Base-by-base conservation (phyloP, 2,329 filamentous ascomycete genomes). In the Juglanconis oblonga region DNA sequence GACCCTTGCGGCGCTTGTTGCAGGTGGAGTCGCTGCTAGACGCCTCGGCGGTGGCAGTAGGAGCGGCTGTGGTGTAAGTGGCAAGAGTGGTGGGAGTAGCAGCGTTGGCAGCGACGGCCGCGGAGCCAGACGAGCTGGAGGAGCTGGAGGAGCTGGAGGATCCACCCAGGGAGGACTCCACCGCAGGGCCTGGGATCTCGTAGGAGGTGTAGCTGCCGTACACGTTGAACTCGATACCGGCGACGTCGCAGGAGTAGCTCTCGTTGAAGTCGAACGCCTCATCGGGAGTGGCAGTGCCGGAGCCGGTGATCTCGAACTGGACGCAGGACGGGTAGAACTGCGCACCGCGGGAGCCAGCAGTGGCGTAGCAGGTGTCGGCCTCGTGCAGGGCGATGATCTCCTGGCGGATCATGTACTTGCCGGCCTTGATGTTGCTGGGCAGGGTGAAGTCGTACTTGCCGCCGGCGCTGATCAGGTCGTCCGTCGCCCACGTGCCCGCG, bases 401-500 rank as follows among this genome's bases (percentile, higher is more conserved):
- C 67, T 80, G 78, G 9, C 79, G 74, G 52, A 81, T 65, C 31
- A 81, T 75, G 67, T 81, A 81, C 66, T 71, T 68, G 36, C 72
- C 72, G n/a, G 71, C 57, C 57, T 68, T 68, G 50, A 74, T 67
- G 57, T 69, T 66, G 4, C 60, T 54, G 17, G 72, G 80, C 60
- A 83, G 76, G 64, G 73, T 76, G 44, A 79, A 73, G 52, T 76
- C 72, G 72, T 75, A 78, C 63, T 73, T 74, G 66, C 73, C 70
- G 67, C 74, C 74, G 71, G 78, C 77, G 45, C 66, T 65, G 59
- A 79, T 74, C 64, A 82, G 68, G 59, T 73, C 67, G 66, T 85
- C 81, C 40, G 80, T 71, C 55, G 81, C 84, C 83, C 83, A 87
- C 48, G 70, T 72, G 77, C 71, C 69, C 53, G 69, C 75, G 50